Base-by-base conservation (phyloP, 768 basidiomycete genomes). In the Hypholoma fasciculare region DNA sequence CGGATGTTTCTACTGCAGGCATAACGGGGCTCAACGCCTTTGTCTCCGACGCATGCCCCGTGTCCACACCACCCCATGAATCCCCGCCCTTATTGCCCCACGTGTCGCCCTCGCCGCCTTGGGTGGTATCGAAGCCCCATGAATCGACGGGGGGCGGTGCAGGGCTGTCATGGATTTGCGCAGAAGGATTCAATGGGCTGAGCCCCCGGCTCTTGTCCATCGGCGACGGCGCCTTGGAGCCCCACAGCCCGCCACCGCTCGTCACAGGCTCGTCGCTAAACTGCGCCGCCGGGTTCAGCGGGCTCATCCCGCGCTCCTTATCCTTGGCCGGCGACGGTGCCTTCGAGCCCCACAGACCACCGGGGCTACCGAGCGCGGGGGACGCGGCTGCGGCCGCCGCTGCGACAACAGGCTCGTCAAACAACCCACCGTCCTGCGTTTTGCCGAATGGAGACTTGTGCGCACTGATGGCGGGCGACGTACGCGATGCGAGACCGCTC, bases 151-250 rank as follows among this genome's bases (percentile, higher is more conserved):
- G 37, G 37, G 63, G 14, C n/a, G 62, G 51, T 56, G 51, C 54
- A 56, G 57, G 56, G 44, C 60, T 56, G 6, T 49, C 58, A 1
- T 47, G 49, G 39, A 66, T 57, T 43, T 71, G 70, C 16, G 70
- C 60, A 14, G 72, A 67, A 19, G 74, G 72, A 49, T 75, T 75
- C 43, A 74, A 62, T n/a, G 74, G 74, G 26, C 74, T 75, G 7
- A 72, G 63, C n/a, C 61, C 63, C 49, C 69, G 69, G 20, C 57
- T 61, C 27, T 63, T 67, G 39, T 59, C 64, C 37, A 63, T 59
- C 20, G 70, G 68, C 9, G 70, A 70, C 3, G 65, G 58, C 40
- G 58, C 57, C 42, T 70, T 65, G 23, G 68, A 63, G n/a, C 68
- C 61, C 68, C 67, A 63, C 23, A 61, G 54, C 3, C 3, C 40